Percentiles rank a stretch among this genome's conserved stretches.
Conservation (phyloP, 2,329 filamentous ascomycete genomes). For the Raffaelea arxii region DNA sequence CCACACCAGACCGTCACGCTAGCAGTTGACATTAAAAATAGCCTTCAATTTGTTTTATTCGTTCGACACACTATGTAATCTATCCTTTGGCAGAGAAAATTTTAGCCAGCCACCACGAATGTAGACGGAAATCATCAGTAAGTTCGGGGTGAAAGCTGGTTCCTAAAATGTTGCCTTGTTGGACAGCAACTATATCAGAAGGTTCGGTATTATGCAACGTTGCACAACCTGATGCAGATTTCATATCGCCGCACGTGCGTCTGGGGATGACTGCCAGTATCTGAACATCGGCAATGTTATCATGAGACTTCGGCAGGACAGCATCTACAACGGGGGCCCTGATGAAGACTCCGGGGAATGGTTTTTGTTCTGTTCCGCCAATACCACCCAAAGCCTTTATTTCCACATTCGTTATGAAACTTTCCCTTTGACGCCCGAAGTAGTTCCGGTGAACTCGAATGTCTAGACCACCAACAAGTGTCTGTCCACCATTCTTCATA, state of each 20-base stretch:
- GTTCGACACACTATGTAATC: too few species aligned
- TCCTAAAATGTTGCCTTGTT: slow-evolving; percentile 84
- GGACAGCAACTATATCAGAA: slow-evolving; percentile 79
- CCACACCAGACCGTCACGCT: too few species aligned
- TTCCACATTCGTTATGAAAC: slow-evolving; percentile 68
- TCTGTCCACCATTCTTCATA: slow-evolving; percentile 84
- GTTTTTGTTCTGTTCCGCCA: slow-evolving; percentile 17
- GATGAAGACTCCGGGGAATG: slow-evolving; percentile 84
- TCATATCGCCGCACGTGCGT: slow-evolving; percentile 20
- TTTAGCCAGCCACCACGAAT: slow-evolving; percentile 94
- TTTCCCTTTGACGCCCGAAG: slow-evolving; percentile 88
- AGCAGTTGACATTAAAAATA: too few species aligned
- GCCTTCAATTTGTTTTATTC: too few species aligned
- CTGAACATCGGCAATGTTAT: slow-evolving; percentile 25
- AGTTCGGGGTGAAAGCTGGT: slow-evolving; percentile 95
- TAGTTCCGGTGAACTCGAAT: slow-evolving; percentile 90
- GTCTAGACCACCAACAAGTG: slow-evolving; percentile 83
- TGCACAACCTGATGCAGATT: background rate
- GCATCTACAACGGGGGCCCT: slow-evolving; percentile 87
- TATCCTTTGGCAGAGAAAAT: too few species aligned
- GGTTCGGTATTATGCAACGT: background rate
- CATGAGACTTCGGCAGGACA: slow-evolving; percentile 41
- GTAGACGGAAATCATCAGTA: slow-evolving; percentile 78
- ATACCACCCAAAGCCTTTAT: slow-evolving; percentile 54
- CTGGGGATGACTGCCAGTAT: slow-evolving; percentile 42